Evolutionary conservation across 2,329 filamentous ascomycete species (phyloP), one percentile per base, ranked within the genome.

Genomic region (Aureobasidium sp.): DNA sequence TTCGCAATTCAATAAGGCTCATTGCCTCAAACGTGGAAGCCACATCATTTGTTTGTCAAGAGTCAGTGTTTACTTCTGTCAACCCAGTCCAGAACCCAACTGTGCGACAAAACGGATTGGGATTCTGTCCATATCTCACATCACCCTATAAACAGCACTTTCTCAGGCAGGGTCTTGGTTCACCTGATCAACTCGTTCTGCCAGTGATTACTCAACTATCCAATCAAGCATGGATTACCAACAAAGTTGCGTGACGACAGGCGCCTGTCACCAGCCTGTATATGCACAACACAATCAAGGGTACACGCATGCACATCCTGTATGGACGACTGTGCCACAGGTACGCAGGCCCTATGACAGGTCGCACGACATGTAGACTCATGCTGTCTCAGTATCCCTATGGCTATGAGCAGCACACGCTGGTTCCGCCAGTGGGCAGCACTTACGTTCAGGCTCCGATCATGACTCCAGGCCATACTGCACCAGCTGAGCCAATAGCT

Each of bases 11-110:
- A 31, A 58, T 8, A 58, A 37, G 34, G 31, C 31, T 48, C 55
- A 31, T 42, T 47, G 29, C 41, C 42, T 48, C 42, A 39, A 57
- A 58, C 55, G 55, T 58, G 42, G 31, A 58, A 58, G 55, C 55
- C 42, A 58, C 42, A 48, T 47, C 41, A 17, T 31, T 34, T 44
- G 52, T 34, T 12, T 44, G 53, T 22, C 6, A 31, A 31, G n/a
- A 57, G 8, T 25, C 22, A 34, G 27, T 57, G 39, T 57, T 55
- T 41, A 31, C 41, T 45, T 25, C 36, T 15, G 20, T 45, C 22
- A 34, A 44, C 17, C 39, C 11, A 14, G 41, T 42, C 37, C 37
- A 34, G 41, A 57, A 15, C 17, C 31, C 41, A 22, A 27, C n/a
- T 36, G 29, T 6, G n/a, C 22, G 41, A 45, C 7, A 45, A 44